These are phyloP conservation scores for Monosporozyma aquatica DNA, from an alignment of 805 yeast species.

Conservation along the genomic window DNA sequence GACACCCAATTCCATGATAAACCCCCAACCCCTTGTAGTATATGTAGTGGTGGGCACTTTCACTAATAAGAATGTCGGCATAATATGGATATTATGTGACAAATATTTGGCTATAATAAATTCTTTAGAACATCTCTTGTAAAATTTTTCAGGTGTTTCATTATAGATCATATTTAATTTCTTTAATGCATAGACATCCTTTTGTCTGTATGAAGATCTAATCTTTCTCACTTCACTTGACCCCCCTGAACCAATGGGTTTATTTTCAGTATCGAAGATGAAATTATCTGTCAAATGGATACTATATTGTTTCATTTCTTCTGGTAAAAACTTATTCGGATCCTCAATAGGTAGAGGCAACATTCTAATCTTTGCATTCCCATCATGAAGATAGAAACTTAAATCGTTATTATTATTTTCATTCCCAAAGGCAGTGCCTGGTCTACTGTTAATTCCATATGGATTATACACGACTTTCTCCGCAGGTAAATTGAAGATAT, in stretches of 20 bases:
- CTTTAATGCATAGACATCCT: conserved; percentile 55
- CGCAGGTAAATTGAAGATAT: conserved; percentile 6
- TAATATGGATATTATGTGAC: conserved; percentile 51
- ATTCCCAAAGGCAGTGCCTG: conserved; percentile 11
- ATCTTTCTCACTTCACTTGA: conserved; percentile 55
- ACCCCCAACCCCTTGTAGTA: conserved; percentile 68
- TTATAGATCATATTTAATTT: conserved; percentile 50
- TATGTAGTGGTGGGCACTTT: conserved; percentile 48
- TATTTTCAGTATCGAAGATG: conserved; percentile 36
- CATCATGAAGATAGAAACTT: conserved; percentile 30
- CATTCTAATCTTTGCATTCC: conserved; percentile 35
- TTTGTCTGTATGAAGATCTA: conserved; percentile 29
- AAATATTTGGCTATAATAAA: conserved; percentile 49
- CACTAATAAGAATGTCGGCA: conserved; percentile 45
- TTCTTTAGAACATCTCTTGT: conserved; percentile 55
- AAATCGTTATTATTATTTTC: conserved; percentile 14
- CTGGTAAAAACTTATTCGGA: conserved; percentile 56
- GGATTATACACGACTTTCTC: conserved; percentile 53
- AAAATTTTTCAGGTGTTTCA: conserved; percentile 60
- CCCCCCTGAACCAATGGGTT: conserved; percentile 65
- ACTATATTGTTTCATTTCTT: conserved; percentile 40
- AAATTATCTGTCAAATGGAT: conserved; percentile 48
- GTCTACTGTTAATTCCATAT: conserved; percentile 36
- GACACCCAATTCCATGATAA: conserved; percentile 56
- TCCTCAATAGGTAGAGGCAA: conserved; percentile 54